These are phyloP conservation scores for Conticribra guillardii DNA, from an alignment of 108 stramenopile species.

Conservation along the genomic window DNA sequence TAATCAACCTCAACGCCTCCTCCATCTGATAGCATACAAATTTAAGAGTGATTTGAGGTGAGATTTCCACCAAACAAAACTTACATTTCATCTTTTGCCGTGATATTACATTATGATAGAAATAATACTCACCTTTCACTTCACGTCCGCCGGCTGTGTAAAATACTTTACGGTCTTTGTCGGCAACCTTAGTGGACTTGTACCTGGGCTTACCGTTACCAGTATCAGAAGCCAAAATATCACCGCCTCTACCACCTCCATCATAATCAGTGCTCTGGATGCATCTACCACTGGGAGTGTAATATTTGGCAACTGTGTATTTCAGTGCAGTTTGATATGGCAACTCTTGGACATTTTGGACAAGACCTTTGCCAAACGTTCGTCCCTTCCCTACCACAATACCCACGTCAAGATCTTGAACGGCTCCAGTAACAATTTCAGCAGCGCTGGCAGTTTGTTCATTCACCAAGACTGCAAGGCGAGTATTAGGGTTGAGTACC, in stretches of 20 bases:
- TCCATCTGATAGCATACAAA: slow-evolving; percentile 56
- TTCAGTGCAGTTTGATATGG: slow-evolving; percentile 90
- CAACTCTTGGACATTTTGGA: slow-evolving; percentile 94
- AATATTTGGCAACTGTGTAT: slow-evolving; percentile 97
- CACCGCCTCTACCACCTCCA: slow-evolving; percentile 61
- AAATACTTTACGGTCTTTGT: slow-evolving; percentile 72
- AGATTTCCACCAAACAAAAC: neutral
- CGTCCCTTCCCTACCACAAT: slow-evolving; percentile 90
- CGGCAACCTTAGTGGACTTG: slow-evolving; percentile 65
- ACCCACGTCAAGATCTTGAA: slow-evolving; percentile 96
- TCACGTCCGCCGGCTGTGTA: slow-evolving; percentile 75
- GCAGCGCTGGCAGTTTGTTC: slow-evolving; percentile 92
- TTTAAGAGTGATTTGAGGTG: neutral
- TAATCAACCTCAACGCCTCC: slow-evolving; percentile 94
- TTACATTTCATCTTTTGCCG: too few relatives aligned
- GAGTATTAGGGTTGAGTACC: slow-evolving; percentile 72
- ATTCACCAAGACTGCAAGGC: slow-evolving; percentile 92
- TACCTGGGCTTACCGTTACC: slow-evolving; percentile 53
- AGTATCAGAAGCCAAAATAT: slow-evolving; percentile 3
- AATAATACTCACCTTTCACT: slow-evolving; percentile 66
- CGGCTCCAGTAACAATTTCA: slow-evolving; percentile 96
- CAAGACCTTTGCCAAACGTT: slow-evolving; percentile 97
- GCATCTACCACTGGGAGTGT: slow-evolving; percentile 94
- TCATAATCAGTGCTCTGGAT: slow-evolving; percentile 91
- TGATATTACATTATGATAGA: too few relatives aligned